Evolutionary conservation across 208 protist species (phyloP), one percentile per base, ranked within the genome.

Genomic region (Wallacemonas sp.): DNA sequence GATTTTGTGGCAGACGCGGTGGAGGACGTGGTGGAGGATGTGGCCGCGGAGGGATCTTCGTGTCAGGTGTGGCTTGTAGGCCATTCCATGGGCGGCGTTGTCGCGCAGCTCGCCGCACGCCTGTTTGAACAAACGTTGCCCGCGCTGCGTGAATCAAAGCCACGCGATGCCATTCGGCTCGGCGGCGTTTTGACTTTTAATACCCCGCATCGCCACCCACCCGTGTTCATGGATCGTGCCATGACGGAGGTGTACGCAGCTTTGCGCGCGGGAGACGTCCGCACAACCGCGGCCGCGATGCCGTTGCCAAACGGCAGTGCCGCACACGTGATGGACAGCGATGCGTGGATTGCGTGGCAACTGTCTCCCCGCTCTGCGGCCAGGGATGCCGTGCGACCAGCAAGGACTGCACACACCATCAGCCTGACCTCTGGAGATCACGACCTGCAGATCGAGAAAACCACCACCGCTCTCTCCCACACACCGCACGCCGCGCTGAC

Each of bases 51-150:
- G 38, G 34, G 0, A 14, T 60, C 49, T 21, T 55, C 51, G 11
- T 14, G 19, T 17, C 51, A 11, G 12, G 66, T 81, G 11, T 86
- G 79, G 80, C 34, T 90, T 30, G 74, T 82, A 31, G 79, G 66
- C 11, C 79, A 90, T 42, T 90, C 72, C 12, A 90, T 90, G 83
- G 79, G 79, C 12, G 83, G 77, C 46, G 46, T 82, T 24, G 77
- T 90, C 42, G 79, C 77, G 4, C 68, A 63, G 0, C 31, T 86
- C 24, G 76, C 69, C 30, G 67, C 75, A 24, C 27, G 51, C 28
- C 27, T 77, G 47, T 26, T 54, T 30, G 24, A 24, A 62, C 24
- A 2, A 54, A 0, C 42, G 42, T 21, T 49, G n/a, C 11, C 42
- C 1, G 24, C 42, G 0, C 42, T 21, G n/a, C 42, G 6, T 8